Evolutionary conservation across 148 eudicot species (phyloP), one percentile per base, ranked within the genome.

Genomic region (Chenopodium berlandieri): DNA sequence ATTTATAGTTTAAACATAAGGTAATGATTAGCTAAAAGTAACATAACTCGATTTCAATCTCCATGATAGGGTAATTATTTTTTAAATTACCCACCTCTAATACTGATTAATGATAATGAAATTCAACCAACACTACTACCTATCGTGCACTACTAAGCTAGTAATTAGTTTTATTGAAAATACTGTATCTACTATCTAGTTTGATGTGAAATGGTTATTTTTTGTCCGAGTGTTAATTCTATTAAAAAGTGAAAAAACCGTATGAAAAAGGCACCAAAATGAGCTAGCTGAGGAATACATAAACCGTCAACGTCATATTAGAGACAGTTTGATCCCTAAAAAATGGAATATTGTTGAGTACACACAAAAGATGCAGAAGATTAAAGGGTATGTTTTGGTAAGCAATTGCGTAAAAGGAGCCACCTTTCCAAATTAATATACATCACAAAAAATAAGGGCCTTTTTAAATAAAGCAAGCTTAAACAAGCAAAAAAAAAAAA

Each of bases 331-430:
- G 34, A 44, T 62, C 44, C 48, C 71, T 30, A 56, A 17, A 48
- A 79, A 54, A 70, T 75, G n/a, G 65, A 79, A 79, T 52, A 19
- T 71, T 17, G 75, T 79, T 70, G 81, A 79, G 75, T 79, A 79
- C 75, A 71, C 81, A 79, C 44, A 70, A 23, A 32, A 79, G 32
- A n/a, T 71, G 74, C 50, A 71, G 48, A 40, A 7, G 48, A 31
- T 20, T 37, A 13, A 71, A 62, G 66, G 25, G 66, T 9, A 6
- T 62, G 66, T 19, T 40, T 40, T 40, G 44, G 50, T 9, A 40
- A 6, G 7, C 20, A 20, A 4, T 71, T 71, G 74, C 74, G 74
- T 71, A 71, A 8, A 71, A 71, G 74, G 50, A 40, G 44, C 44
- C 7, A 40, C 44, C 44, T 40, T 40, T 40, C 6, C 44, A 0